These are phyloP conservation scores for Phialophora chinensis DNA, from an alignment of 2,329 filamentous ascomycete genomes.

Conservation along the genomic window DNA sequence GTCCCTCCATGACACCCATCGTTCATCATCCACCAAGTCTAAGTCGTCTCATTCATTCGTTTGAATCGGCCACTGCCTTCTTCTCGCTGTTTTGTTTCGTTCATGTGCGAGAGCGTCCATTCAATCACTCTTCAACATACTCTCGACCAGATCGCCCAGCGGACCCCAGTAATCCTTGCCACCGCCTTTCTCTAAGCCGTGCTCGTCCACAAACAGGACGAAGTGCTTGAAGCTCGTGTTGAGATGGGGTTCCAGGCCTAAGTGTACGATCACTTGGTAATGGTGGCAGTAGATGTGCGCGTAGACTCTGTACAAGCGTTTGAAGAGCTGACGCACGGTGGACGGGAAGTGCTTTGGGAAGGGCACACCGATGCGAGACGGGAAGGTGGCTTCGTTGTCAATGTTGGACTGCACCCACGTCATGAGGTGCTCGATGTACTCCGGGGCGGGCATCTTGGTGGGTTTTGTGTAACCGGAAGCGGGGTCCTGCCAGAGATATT, in stretches of 20 bases:
- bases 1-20: background rate
- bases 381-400: conserved; percentile 93
- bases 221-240: conserved; percentile 99
- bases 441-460: conserved; percentile 96
- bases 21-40: background rate
- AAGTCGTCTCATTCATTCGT: background rate
- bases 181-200: conserved; percentile 73
- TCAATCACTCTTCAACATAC: conserved; percentile 87
- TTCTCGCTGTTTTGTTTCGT: background rate
- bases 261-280: conserved; percentile 93
- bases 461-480: conserved; percentile 86
- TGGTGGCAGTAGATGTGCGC: conserved; percentile 99
- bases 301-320: conserved; percentile 97
- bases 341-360: conserved; percentile 92
- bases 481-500: conserved; percentile 98
- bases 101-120: background rate
- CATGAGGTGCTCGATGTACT: conserved; percentile 98
- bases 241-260: conserved; percentile 93
- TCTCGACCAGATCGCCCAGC: conserved; percentile 92
- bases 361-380: conserved; percentile 89
- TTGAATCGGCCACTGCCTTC: background rate
- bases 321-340: conserved; percentile 94
- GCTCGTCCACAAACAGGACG: conserved; percentile 97
- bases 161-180: conserved; percentile 98
- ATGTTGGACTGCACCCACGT: conserved; percentile 94